Conservation (phyloP, 108 stramenopile species). For the Nitzschia inconspicua region DNA sequence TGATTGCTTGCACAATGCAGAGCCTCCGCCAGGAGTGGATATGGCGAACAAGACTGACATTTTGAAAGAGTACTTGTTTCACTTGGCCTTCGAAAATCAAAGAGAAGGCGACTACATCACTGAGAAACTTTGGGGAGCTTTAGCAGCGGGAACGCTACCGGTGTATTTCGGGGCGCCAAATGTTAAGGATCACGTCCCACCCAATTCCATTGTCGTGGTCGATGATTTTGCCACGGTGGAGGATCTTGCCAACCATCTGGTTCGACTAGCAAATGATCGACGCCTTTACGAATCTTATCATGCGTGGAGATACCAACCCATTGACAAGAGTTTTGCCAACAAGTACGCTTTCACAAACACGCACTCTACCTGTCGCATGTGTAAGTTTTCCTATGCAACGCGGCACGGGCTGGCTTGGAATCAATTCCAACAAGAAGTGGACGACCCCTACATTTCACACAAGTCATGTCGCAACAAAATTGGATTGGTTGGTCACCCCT, state of each 20-base stretch:
- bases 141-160: constrained; percentile 55
- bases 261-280: constrained; percentile 37
- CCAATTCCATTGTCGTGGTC: constrained; percentile 47
- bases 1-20: constrained; percentile 57
- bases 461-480: constrained; percentile 28
- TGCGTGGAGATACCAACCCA: constrained; percentile 53
- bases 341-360: constrained; percentile 46
- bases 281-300: constrained; percentile 71
- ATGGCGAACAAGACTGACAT: constrained; percentile 38
- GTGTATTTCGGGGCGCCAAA: constrained; percentile 73
- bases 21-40: constrained; percentile 37
- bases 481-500: constrained; percentile 30
- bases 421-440: constrained; percentile 36
- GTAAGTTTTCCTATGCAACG: constrained; percentile 60
- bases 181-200: constrained; percentile 57
- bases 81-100: constrained; percentile 46
- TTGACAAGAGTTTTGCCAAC: constrained; percentile 36
- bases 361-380: constrained; percentile 55
- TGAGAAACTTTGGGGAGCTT: constrained; percentile 70
- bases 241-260: constrained; percentile 49
- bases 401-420: constrained; percentile 64
- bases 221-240: constrained; percentile 41
- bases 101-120: constrained; percentile 58
- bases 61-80: constrained; percentile 50
- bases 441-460: constrained; percentile 23